These are phyloP conservation scores for Fusarium caatingaense DNA, from an alignment of 2,329 filamentous ascomycete species.

Conservation along the genomic window DNA sequence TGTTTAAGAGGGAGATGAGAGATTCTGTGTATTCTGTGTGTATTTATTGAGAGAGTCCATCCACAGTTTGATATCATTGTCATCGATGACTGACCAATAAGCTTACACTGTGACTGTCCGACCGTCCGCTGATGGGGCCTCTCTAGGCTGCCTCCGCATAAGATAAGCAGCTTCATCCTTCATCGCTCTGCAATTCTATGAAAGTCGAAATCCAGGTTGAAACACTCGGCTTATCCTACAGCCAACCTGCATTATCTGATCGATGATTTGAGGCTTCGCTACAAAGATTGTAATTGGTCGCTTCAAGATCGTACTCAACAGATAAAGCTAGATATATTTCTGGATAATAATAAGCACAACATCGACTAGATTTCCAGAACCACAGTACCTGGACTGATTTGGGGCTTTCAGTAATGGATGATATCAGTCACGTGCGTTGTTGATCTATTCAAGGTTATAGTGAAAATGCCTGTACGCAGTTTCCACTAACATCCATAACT, in stretches of 20 bases:
- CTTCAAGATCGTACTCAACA: neutral
- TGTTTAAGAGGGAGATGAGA: neutral
- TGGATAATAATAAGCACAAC: neutral
- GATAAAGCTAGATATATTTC: neutral
- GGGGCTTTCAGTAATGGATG: neutral
- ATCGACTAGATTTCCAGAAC: neutral
- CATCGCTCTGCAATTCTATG: neutral
- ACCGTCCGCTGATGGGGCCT: conserved; percentile 8
- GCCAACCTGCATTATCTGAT: neutral
- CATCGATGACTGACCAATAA: conserved; percentile 22
- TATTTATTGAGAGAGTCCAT: neutral
- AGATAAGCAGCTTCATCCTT: neutral
- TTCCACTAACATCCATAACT: neutral
- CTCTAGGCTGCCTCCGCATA: neutral
- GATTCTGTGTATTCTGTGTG: neutral
- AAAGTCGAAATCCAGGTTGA: neutral
- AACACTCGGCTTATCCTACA: neutral
- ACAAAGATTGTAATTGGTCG: neutral
- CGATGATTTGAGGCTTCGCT: neutral
- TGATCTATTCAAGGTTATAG: neutral
- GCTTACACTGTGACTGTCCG: conserved; percentile 27
- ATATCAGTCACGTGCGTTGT: neutral
- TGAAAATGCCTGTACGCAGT: conserved; percentile 8
- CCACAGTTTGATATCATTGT: neutral
- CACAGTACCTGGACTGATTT: neutral